Percentiles rank a stretch among this genome's conserved stretches.
Evolutionary conservation across 148 eudicot species (phyloP).

Genomic region (Cornus florida): DNA sequence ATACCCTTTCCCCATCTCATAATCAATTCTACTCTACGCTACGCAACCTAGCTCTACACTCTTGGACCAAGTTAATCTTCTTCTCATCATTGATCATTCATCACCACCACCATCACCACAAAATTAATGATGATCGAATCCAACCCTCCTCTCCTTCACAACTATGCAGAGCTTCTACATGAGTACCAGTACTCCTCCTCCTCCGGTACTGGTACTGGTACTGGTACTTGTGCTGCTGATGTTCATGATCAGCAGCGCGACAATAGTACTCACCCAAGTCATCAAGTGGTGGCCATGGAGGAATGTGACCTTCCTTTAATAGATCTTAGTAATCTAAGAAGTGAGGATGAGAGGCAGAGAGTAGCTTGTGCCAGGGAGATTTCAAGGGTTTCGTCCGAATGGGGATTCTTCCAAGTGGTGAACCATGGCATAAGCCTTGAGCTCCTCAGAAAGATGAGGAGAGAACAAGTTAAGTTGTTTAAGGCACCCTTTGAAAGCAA

Average conservation of each 20-base stretch:
- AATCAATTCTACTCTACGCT: neutral
- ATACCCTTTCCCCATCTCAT: neutral
- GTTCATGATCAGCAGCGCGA: no score
- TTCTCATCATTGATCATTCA: neutral
- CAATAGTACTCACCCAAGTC: neutral
- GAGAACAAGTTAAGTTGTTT: conserved; percentile 36
- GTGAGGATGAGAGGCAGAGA: conserved; percentile 15
- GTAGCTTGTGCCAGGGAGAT: conserved; percentile 17
- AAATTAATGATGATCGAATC: conserved; percentile 19
- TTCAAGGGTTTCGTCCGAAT: conserved; percentile 36
- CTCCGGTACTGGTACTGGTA: no score
- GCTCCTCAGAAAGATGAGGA: conserved; percentile 35
- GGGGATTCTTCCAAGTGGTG: conserved; percentile 48
- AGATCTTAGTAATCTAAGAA: conserved; percentile 28
- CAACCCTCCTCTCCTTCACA: conserved; percentile 28
- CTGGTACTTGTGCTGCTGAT: neutral
- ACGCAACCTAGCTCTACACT: neutral
- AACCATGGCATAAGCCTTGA: conserved; percentile 39
- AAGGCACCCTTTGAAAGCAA: conserved; percentile 33
- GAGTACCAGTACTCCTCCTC: no score
- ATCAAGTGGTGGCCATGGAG: neutral
- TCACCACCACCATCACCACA: neutral
- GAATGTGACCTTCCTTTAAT: conserved; percentile 41
- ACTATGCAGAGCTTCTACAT: conserved; percentile 13
- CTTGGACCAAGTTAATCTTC: neutral